A percentile compares a stretch with the other conserved stretches of the same genome.
Evolutionary conservation across 495 filamentous ascomycete species (phyloP).

Genomic region (Parathielavia hyrcaniae): DNA sequence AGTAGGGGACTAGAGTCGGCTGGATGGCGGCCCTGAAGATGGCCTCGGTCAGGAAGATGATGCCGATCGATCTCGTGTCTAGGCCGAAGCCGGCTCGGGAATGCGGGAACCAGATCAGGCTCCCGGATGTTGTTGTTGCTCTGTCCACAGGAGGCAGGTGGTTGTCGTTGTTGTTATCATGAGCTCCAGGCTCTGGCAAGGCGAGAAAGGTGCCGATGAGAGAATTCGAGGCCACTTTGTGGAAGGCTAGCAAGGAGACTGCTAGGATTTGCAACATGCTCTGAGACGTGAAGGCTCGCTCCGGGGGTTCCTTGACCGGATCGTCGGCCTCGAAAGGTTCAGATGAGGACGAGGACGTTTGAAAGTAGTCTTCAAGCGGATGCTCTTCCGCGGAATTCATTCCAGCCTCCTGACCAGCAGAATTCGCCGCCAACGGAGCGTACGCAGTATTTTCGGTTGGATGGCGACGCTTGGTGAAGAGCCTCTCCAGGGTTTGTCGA

Average conservation of each 20-base stretch:
- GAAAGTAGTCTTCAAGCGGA: not conserved
- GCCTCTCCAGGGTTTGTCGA: not conserved
- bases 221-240: conserved; percentile 12
- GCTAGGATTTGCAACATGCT: conserved; percentile 12
- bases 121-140: not conserved
- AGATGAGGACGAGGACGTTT: too few relatives aligned
- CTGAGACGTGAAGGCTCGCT: conserved; percentile 1
- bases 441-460: not conserved
- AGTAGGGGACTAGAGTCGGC: not conserved
- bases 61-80: conserved; percentile 1
- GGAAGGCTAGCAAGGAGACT: conserved; percentile 15
- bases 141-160: not conserved
- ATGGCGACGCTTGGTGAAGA: not conserved
- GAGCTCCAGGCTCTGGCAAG: not conserved
- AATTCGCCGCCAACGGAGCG: not conserved
- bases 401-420: not conserved
- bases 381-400: not conserved
- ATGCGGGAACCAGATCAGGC: not conserved
- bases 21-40: conserved; percentile 9
- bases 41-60: conserved; percentile 11
- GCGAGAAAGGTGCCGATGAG: conserved; percentile 11
- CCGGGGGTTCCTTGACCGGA: not conserved
- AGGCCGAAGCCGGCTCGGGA: conserved; percentile 1
- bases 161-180: too few relatives aligned
- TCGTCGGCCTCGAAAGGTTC: not conserved